Base-by-base conservation (phyloP, 2,329 filamentous ascomycete genomes). In the Huntiella omanensis region DNA sequence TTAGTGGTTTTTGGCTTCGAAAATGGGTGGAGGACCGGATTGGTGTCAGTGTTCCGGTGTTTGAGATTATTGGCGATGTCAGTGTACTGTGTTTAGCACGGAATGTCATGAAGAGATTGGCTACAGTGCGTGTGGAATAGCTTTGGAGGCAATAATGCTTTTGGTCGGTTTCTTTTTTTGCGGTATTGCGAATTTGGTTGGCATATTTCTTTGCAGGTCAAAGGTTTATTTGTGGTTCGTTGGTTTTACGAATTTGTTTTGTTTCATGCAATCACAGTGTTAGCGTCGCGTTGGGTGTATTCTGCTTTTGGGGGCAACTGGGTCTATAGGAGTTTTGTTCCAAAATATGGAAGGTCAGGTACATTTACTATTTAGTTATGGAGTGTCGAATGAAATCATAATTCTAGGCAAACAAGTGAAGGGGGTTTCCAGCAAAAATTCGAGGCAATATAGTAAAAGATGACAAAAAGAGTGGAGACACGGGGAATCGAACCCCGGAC, bases 1-100 rank as follows among this genome's bases (percentile, higher is more conserved):
- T 73, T 5, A 64, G 70, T 4, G 68, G 68, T 1, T 65, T 72
- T n/a, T 65, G 64, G 8, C 57, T 71, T 5, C 61, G 68, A n/a
- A 70, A 64, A 51, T 71, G 68, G 67, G 61, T 72, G 4, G 56
- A 62, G 1, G 58, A 61, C 42, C 64, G 65, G 50, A 65, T 64
- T 12, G 59, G 59, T 2, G 64, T 64, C 1, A 59, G 67, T 43
- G 53, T 70, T 3, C 64, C 65, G 0, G 61, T 70, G 2, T 69
- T 70, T 51, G 65, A 70, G 47, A 60, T 70, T 12, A 52, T 70
- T 46, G 63, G 64, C 40, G 62, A 65, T 45, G 58, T 53, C 35
- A 63, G 62, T n/a, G 58, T 69, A 17, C 49, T 51, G 0, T 59
- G 65, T 39, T 51, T 68, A 48, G 59, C 62, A 4, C 52, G 40